Percentiles rank a stretch among this genome's conserved stretches.
phyloP scores from a whole-genome alignment of 495 filamentous ascomycete species.

The Aspergillus steynii region DNA sequence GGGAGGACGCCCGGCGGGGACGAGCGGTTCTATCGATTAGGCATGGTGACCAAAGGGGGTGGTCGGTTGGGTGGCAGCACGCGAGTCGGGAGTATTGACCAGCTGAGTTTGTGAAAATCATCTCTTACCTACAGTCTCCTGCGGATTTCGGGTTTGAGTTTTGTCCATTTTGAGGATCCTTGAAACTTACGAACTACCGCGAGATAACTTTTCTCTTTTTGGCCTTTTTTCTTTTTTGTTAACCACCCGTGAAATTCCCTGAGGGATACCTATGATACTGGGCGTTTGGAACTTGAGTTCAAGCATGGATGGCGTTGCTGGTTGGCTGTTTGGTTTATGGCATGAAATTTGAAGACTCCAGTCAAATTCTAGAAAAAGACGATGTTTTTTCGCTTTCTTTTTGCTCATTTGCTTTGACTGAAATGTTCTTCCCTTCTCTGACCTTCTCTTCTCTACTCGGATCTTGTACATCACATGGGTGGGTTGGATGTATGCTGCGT shows the following conservation, averaged over 20 bases:
- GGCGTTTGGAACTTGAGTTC: not conserved
- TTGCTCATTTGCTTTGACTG: not conserved
- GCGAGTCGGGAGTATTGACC: slow-evolving; percentile 61
- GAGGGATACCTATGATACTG: not conserved
- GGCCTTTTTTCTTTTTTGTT: slow-evolving; percentile 5
- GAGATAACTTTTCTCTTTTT: not conserved
- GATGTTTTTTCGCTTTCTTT: not conserved
- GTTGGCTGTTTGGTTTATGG: not conserved
- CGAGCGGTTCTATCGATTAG: slow-evolving; percentile 79
- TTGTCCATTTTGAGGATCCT: not conserved
- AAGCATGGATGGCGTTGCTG: not conserved
- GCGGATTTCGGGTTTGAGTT: not conserved
- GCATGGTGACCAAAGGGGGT: slow-evolving; percentile 56
- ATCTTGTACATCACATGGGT: not conserved
- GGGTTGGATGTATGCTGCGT: not conserved
- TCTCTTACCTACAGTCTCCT: not conserved
- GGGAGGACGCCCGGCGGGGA: slow-evolving; percentile 82
- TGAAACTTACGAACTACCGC: not conserved
- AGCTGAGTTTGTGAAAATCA: slow-evolving; percentile 56
- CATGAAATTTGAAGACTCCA: not conserved
- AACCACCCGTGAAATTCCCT: not conserved
- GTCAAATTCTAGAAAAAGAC: not conserved
- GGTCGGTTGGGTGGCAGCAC: slow-evolving; percentile 54
- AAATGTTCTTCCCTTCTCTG: not conserved
- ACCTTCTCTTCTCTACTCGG: not conserved